phyloP scores from a whole-genome alignment of 371 early-diverging fungal genomes.

The Mortierella sp. region DNA sequence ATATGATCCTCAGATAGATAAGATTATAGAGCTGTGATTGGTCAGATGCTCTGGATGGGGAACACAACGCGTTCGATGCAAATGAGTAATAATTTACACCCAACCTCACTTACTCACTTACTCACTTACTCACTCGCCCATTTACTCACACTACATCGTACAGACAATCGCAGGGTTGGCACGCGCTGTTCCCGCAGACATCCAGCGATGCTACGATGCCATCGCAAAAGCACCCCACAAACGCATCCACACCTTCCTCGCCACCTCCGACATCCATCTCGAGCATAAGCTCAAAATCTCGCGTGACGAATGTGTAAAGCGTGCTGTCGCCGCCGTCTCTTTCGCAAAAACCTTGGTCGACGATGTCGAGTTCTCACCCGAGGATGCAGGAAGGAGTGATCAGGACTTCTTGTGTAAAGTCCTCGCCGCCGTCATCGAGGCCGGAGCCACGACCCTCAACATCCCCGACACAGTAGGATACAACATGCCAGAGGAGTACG shows the following conservation, averaged over 20 bases:
- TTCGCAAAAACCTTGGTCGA: constrained; percentile 82
- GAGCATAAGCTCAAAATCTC: constrained; percentile 92
- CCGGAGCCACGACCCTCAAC: constrained; percentile 96
- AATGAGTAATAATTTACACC: constrained; percentile 32
- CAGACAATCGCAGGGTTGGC: constrained; percentile 91
- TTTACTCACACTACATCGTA: background rate
- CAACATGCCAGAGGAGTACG: constrained; percentile 92
- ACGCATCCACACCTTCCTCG: constrained; percentile 95
- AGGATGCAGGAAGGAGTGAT: constrained; percentile 94
- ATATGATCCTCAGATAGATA: too few species aligned
- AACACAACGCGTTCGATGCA: constrained; percentile 5
- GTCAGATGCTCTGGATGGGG: background rate
- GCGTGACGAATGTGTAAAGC: constrained; percentile 87
- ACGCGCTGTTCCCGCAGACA: constrained; percentile 88
- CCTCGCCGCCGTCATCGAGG: constrained; percentile 88
- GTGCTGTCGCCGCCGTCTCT: constrained; percentile 85
- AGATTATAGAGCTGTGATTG: constrained; percentile 24
- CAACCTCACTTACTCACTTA: background rate
- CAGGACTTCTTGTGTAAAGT: constrained; percentile 87
- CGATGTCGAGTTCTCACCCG: constrained; percentile 95
- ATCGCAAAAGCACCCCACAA: constrained; percentile 82
- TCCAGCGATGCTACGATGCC: constrained; percentile 91
- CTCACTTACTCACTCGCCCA: background rate
- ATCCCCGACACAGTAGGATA: constrained; percentile 98
- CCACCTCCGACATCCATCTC: constrained; percentile 96